Evolutionary conservation across 768 basidiomycete species (phyloP).

Genomic region (Gelatoporia subvermispora): DNA sequence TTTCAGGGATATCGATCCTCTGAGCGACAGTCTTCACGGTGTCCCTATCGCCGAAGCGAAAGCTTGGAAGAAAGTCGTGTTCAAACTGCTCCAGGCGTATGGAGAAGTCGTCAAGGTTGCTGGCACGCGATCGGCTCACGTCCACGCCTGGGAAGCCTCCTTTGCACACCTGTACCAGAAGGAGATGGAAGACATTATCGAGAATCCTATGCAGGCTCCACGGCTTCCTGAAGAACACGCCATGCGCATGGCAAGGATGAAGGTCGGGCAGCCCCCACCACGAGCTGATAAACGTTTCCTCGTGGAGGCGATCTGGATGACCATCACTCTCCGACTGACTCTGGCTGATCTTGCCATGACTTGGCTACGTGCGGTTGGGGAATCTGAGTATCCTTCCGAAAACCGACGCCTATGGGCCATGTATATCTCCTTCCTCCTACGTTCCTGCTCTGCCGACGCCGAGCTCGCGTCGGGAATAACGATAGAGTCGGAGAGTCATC

Average conservation of each 20-base stretch:
- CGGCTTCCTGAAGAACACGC: conserved; percentile 42
- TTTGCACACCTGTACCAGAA: conserved; percentile 45
- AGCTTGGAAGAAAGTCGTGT: conserved; percentile 37
- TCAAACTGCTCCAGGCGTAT: conserved; percentile 36
- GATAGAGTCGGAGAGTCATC: conserved; percentile 42
- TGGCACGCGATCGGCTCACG: conserved; percentile 48
- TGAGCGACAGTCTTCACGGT: conserved; percentile 19
- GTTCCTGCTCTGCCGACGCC: conserved; percentile 43
- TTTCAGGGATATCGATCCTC: conserved; percentile 24
- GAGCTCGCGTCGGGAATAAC: conserved; percentile 43
- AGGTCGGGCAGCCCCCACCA: conserved; percentile 54
- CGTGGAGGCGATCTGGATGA: conserved; percentile 56
- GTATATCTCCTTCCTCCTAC: conserved; percentile 42
- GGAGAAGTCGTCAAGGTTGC: conserved; percentile 35
- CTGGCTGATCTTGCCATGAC: conserved; percentile 40
- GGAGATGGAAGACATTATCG: conserved; percentile 34
- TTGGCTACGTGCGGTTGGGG: conserved; percentile 34
- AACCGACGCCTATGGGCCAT: conserved; percentile 42
- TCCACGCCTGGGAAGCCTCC: conserved; percentile 57
- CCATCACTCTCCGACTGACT: conserved; percentile 47
- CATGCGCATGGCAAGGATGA: conserved; percentile 44
- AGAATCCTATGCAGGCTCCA: conserved; percentile 32
- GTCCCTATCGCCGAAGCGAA: conserved; percentile 27
- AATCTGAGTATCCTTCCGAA: conserved; percentile 14
- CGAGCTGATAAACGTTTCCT: conserved; percentile 54